A percentile compares a stretch with the other conserved stretches of the same genome.
Evolutionary conservation across 2,329 filamentous ascomycete species (phyloP).

Genomic region (Moelleriella libera): DNA sequence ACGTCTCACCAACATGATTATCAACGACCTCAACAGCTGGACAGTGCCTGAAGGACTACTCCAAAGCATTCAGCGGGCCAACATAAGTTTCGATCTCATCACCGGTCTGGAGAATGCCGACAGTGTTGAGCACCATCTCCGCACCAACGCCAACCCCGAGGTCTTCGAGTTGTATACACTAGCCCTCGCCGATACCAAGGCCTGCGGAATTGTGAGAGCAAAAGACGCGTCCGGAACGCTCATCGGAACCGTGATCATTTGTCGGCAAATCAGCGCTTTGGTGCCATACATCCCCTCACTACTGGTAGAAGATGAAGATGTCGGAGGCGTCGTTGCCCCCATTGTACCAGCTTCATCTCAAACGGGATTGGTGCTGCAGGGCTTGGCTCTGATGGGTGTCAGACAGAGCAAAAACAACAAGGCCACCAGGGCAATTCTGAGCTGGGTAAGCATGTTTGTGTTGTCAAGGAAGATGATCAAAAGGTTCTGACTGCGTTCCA

Average conservation of each 20-base stretch:
- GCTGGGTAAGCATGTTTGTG: conserved; percentile 50
- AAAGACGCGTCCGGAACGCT: conserved; percentile 55
- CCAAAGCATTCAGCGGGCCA: conserved; percentile 56
- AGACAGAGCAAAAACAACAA: conserved; percentile 71
- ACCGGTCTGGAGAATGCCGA: conserved; percentile 66
- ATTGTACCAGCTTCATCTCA: conserved; percentile 59
- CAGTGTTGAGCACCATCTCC: conserved; percentile 60
- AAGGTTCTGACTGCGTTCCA: conserved; percentile 16
- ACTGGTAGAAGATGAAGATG: conserved; percentile 39
- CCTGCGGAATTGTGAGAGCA: conserved; percentile 72
- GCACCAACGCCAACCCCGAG: conserved; percentile 59
- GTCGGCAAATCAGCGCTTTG: conserved; percentile 53
- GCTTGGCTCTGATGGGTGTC: conserved; percentile 66
- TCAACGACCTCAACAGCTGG: conserved; percentile 62
- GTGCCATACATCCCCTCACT: conserved; percentile 57
- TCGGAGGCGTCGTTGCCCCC: conserved; percentile 69
- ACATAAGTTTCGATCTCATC: conserved; percentile 70
- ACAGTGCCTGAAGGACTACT: conserved; percentile 62
- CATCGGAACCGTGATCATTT: conserved; percentile 68
- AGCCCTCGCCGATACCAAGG: conserved; percentile 55
- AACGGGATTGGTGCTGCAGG: conserved; percentile 57
- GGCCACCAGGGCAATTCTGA: conserved; percentile 57
- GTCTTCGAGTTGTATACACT: conserved; percentile 67
- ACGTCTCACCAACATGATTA: conserved; percentile 51
- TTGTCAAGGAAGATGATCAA: neutral